These are phyloP conservation scores for Eleusine indica DNA, from an alignment of 176 grass and related monocot species.

Conservation along the genomic window DNA sequence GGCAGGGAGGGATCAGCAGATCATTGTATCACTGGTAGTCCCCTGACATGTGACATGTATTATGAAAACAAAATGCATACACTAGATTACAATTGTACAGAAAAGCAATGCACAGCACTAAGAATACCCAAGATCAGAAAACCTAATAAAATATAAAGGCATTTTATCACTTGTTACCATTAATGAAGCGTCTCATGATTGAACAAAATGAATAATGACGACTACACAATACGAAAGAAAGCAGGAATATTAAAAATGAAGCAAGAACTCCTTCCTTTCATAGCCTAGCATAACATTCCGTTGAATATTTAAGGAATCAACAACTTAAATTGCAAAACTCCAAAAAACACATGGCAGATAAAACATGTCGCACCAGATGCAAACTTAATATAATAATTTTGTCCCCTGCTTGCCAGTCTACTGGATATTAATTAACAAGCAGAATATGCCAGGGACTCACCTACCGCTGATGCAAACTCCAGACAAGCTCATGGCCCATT, in stretches of 20 bases:
- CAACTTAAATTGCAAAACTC: conserved; percentile 17
- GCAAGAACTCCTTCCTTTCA: not conserved
- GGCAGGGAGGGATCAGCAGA: not conserved
- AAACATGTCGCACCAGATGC: conserved; percentile 4
- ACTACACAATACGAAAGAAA: not conserved
- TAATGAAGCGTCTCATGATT: not conserved
- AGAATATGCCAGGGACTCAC: conserved; percentile 24
- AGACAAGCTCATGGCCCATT: conserved; percentile 12
- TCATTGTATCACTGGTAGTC: not conserved
- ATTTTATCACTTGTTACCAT: not conserved
- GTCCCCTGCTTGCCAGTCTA: not conserved
- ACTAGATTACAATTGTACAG: not conserved
- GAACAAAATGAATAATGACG: not conserved
- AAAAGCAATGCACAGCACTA: not conserved
- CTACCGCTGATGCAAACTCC: conserved; percentile 18
- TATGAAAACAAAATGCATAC: not conserved
- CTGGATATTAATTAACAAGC: conserved; percentile 19
- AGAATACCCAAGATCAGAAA: conserved; percentile 1
- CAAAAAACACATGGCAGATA: conserved; percentile 17
- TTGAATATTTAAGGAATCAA: conserved; percentile 12
- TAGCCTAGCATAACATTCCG: not conserved
- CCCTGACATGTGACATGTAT: conserved; percentile 12
- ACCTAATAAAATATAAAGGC: not conserved
- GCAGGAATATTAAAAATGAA: not conserved
- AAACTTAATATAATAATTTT: conserved; percentile 13